Evolutionary conservation across 306 rosid genomes (phyloP), one percentile per base, ranked within the genome.

Genomic region (Trifolium pratense): DNA sequence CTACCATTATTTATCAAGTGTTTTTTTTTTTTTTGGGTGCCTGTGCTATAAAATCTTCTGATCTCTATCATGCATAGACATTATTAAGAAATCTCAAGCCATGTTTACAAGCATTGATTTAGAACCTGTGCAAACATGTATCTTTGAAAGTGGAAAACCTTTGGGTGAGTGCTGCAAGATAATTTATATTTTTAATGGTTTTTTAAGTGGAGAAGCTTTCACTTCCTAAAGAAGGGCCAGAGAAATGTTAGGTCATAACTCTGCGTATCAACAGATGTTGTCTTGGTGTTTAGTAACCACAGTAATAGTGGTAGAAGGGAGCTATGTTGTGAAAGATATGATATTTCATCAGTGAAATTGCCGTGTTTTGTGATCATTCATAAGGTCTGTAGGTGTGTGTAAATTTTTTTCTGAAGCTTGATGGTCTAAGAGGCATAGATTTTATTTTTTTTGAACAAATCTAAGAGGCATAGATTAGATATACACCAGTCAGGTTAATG

Each of bases 21-120:
- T n/a, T n/a, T n/a, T n/a, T n/a, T n/a, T n/a, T 3, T 57, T 39
- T 23, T 42, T 57, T 5, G 1, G 36, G 20, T 46, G 32, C 59
- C n/a, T 31, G 6, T 73, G 60, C 31, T 1, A 2, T 36, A 29
- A 29, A 45, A 15, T 23, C 23, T 10, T 69, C 39, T 71, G 9
- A 5, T 14, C 57, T 75, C 66, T 53, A 29, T 29, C 68, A 20
- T 43, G 18, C 60, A 31, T 25, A 43, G 36, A 6, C 26, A 21
- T 60, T 55, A 55, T 55, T 45, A 59, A 31, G 55, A 42, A 60
- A 16, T 59, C 46, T 40, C 56, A 45, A 67, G 72, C 40, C 18
- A 16, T 55, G 52, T 66, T 76, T 9, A 68, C 42, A 21, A n/a
- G n/a, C n/a, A n/a, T n/a, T n/a, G n/a, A n/a, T n/a, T n/a, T n/a